Evolutionary conservation across 2,329 filamentous ascomycete species (phyloP), one percentile per base, ranked within the genome.

Genomic region (Uncinocarpus reesii): DNA sequence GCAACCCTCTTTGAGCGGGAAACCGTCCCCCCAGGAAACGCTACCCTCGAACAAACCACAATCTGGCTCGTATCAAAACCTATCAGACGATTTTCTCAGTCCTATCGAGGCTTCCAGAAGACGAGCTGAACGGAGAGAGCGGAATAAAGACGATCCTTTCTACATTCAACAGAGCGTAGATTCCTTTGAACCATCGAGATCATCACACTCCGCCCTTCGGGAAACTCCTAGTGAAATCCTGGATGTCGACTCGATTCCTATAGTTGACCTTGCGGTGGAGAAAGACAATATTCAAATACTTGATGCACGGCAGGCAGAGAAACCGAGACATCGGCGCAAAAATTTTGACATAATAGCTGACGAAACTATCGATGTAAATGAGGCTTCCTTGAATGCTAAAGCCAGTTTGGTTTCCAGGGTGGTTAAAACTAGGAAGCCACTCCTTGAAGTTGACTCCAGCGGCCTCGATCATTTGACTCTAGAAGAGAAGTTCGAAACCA

Each of bases 201-300:
- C 86, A 0, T 81, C 92, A 42, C 84, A 90, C 59, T 84, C 79
- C 55, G 86, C 92, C 49, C 71, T 85, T 2, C 76, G 79, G 50
- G 31, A 5, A 28, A 80, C 79, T 49, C 89, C 90, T 60, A 83
- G 81, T 1, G 80, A 83, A 2, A 83, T 85, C 37, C 71, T 96
- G 7, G 90, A 98, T 61, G 83, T 98, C 36, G 92, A 98, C 65
- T 79, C 86, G 1, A 98, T 98, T 58, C 92, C 92, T 1, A 90
- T 98, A 58, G 92, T 98, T 80, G 81, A 94, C 62, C 75, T 98
- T 40, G 82, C 93, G 53, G 75, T 95, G 6, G 81, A 82, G 15
- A 47, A 41, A 24, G 23, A 38, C 4, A 29, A 15, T 15, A 20
- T 35, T 2, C 35, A 24, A 13, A 13, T 15, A 13, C 3, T 15